Evolutionary conservation across 345 rosid species (phyloP), one percentile per base, ranked within the genome.

Genomic region (Clausena lansium): DNA sequence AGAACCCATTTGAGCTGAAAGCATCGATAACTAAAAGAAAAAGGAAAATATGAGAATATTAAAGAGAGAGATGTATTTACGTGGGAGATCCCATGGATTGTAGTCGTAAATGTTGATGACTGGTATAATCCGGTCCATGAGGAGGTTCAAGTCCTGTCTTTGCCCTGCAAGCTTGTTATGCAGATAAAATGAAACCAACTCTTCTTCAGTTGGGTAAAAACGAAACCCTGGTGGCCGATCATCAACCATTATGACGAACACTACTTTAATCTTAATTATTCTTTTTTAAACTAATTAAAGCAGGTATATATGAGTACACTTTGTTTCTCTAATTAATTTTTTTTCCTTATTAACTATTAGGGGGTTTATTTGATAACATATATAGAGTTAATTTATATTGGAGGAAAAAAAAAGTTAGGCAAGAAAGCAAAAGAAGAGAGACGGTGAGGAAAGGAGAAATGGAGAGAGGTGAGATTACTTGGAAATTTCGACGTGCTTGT

Each of bases 171-270:
- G 67, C 84, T 88, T 88, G 65, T 76, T 81, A 13, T 35, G 81
- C 36, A 89, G 72, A 78, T 88, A 89, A 60, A 86, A 89, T 6
- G 86, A 68, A 25, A 91, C 78, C 62, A 89, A 41, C 78, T 89
- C 94, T 36, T 71, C 87, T 75, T 91, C 91, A 0, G 91, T 91
- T 0, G 95, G 95, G 79, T 82, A 91, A 68, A 91, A 91, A 6
- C 91, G 82, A 81, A 81, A 88, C 22, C 93, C 88, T 10, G 89
- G 90, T 13, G 88, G 85, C 79, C 82, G 52, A 78, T 83, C 83
- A 71, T 81, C 82, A 58, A 67, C 82, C 85, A 66, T 71, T 19
- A 25, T 60, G 58, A 65, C 14, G 30, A 41, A 41, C 50, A 3
- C 50, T 41, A 10, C 50, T 50, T 17, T 17, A 14, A 50, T 17